Evolutionary conservation across 208 protist species (phyloP), one percentile per base, ranked within the genome.

Genomic region (Leishmania turanica): DNA sequence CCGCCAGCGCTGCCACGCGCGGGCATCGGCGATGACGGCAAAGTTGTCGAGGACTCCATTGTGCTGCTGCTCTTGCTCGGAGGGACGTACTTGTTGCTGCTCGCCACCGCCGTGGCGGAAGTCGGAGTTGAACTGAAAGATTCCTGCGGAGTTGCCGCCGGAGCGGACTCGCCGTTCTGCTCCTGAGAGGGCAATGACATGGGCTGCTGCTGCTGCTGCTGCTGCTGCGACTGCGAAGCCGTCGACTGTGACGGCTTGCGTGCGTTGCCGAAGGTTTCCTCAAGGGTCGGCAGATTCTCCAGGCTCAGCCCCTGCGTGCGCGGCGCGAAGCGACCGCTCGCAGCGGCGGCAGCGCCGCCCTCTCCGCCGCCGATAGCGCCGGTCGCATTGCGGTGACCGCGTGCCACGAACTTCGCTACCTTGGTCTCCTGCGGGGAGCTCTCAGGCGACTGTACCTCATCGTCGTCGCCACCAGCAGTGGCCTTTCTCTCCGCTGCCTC

Each of bases 351-450:
- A 17, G 75, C 49, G 79, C 53, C 31, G 80, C 72, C 19, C 49
- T 49, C 74, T 45, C 66, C 79, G 31, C 66, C 68, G 34, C 64
- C 68, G 66, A 96, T 65, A 56, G 81, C 74, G 37, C 92, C 92
- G 7, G 92, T 96, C 27, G 92, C 90, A 37, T 85, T 89, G 68
- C 73, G 81, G 75, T 93, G 87, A 8, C 92, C 92, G 49, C 92
- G 92, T 3, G 92, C 92, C 9, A 96, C 89, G 77, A 96, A 94
- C 79, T 92, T 96, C 81, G 85, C 78, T 37, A 86, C 88, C 70
- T 87, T 90, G 40, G 76, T 80, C 49, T 88, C 80, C 76, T 76
- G 65, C 31, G 71, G 37, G 24, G 84, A 74, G 34, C 75, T 40
- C 54, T 88, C 83, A 13, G 24, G 75, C 1, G 27, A 53, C 58